A percentile compares a stretch with the other conserved stretches of the same genome.
phyloP scores from a whole-genome alignment of 2,329 filamentous ascomycete species.

The Alternaria viburni region DNA sequence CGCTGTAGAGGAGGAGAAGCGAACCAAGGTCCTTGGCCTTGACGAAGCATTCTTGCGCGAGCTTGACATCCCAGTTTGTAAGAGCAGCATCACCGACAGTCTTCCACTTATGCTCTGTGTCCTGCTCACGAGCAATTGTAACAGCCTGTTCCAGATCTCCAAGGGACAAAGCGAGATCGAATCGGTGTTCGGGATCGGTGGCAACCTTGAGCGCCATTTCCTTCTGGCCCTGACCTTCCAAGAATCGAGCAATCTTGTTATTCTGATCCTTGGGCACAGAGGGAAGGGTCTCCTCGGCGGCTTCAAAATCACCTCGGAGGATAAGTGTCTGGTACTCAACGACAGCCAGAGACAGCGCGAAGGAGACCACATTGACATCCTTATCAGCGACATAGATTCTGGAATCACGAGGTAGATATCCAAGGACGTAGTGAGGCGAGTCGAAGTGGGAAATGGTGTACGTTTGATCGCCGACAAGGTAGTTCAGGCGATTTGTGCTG shows the following conservation, averaged over 20 bases:
- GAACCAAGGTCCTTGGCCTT: slow-evolving; percentile 91
- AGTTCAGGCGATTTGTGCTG: slow-evolving; percentile 94
- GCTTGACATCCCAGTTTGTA: slow-evolving; percentile 80
- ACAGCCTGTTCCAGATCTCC: slow-evolving; percentile 85
- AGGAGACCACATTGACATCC: slow-evolving; percentile 90
- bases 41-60: slow-evolving; percentile 92
- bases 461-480: slow-evolving; percentile 95
- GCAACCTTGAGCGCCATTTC: slow-evolving; percentile 93
- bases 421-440: slow-evolving; percentile 90
- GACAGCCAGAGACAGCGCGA: slow-evolving; percentile 86
- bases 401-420: slow-evolving; percentile 95
- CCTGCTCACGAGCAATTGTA: slow-evolving; percentile 79
- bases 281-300: slow-evolving; percentile 81
- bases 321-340: slow-evolving; percentile 98
- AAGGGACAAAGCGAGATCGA: slow-evolving; percentile 85
- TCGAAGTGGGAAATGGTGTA: slow-evolving; percentile 98
- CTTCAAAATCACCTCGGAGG: slow-evolving; percentile 89
- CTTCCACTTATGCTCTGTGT: slow-evolving; percentile 98
- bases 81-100: slow-evolving; percentile 92
- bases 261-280: slow-evolving; percentile 91
- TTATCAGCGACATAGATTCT: slow-evolving; percentile 95
- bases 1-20: slow-evolving; percentile 84
- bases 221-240: slow-evolving; percentile 97
- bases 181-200: slow-evolving; percentile 94
- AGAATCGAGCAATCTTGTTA: slow-evolving; percentile 96